Evolutionary conservation across 139 green algal species (phyloP).

Genomic region (Coccomyxa sp.): DNA sequence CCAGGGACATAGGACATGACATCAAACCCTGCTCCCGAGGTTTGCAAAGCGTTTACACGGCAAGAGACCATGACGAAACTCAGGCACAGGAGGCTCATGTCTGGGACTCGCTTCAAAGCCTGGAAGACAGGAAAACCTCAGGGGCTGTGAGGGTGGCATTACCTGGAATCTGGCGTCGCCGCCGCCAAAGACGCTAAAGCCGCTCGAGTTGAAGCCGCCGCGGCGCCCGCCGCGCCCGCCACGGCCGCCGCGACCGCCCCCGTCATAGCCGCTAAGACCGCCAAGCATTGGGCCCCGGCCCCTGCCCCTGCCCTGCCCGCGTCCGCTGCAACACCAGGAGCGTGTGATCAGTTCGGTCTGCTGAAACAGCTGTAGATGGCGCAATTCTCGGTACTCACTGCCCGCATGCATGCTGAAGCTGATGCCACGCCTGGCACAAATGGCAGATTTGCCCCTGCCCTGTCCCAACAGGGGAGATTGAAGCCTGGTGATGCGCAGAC

Average conservation of each 20-base stretch:
- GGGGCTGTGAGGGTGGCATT: too few relatives aligned
- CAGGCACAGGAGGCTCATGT: too few relatives aligned
- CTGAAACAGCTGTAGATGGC: neutral
- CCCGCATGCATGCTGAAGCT: neutral
- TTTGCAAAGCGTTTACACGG: too few relatives aligned
- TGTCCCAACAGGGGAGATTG: neutral
- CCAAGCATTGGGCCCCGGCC: slow-evolving; percentile 19
- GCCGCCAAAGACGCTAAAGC: slow-evolving; percentile 5
- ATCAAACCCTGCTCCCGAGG: too few relatives aligned
- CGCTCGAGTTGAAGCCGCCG: slow-evolving; percentile 1
- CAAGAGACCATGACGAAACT: too few relatives aligned
- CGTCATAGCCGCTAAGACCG: slow-evolving; percentile 24
- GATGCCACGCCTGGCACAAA: neutral
- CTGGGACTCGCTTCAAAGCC: too few relatives aligned
- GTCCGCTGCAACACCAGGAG: slow-evolving; percentile 3
- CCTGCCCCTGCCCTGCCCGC: slow-evolving; percentile 23
- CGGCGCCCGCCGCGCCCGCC: slow-evolving; percentile 17
- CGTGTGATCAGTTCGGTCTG: neutral
- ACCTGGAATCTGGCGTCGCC: slow-evolving; percentile 1
- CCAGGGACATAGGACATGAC: too few relatives aligned
- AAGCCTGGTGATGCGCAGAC: too few relatives aligned
- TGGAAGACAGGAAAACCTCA: neutral
- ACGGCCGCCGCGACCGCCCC: slow-evolving; percentile 24
- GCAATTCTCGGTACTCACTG: neutral
- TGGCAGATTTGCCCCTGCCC: neutral